phyloP scores from a whole-genome alignment of 108 stramenopile genomes.

The Pseudonitzschia pungens region DNA sequence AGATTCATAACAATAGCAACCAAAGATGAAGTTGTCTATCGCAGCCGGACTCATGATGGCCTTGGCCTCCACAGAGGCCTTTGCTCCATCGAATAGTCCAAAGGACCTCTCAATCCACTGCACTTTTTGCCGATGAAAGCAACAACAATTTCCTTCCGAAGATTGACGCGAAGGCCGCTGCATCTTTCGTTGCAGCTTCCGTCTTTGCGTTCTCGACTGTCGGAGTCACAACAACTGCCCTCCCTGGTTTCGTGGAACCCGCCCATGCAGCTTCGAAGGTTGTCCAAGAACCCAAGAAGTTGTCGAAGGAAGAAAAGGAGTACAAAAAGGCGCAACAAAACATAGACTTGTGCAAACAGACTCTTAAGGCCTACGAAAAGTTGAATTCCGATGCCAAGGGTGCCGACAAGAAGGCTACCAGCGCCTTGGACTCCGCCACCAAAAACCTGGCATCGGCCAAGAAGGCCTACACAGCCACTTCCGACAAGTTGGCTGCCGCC shows the following conservation, averaged over 20 bases:
- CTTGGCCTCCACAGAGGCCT: conserved; percentile 14
- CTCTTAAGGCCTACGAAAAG: conserved; percentile 32
- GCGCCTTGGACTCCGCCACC: conserved; percentile 17
- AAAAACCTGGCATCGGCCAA: conserved; percentile 25
- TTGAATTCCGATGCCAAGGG: conserved; percentile 22
- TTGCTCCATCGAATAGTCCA: conserved; percentile 14
- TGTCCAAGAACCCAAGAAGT: conserved; percentile 5
- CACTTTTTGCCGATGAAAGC: conserved; percentile 6
- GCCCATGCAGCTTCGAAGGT: conserved; percentile 1
- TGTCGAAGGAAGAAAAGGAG: conserved; percentile 26
- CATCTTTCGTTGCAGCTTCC: conserved; percentile 25
- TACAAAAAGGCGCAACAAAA: conserved; percentile 16
- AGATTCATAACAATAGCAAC: neutral
- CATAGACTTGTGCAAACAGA: conserved; percentile 18
- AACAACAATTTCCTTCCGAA: conserved; percentile 13
- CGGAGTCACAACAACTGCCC: neutral
- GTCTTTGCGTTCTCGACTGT: conserved; percentile 23
- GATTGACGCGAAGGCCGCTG: conserved; percentile 14
- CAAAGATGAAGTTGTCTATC: conserved; percentile 16
- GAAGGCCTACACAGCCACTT: conserved; percentile 8
- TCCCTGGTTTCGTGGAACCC: neutral
- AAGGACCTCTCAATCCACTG: neutral
- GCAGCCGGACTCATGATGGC: conserved; percentile 14
- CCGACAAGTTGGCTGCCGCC: conserved; percentile 28
- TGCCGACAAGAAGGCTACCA: conserved; percentile 25